Base-by-base conservation (phyloP, 176 grass and related monocot genomes). In the Triticum aestivum region DNA sequence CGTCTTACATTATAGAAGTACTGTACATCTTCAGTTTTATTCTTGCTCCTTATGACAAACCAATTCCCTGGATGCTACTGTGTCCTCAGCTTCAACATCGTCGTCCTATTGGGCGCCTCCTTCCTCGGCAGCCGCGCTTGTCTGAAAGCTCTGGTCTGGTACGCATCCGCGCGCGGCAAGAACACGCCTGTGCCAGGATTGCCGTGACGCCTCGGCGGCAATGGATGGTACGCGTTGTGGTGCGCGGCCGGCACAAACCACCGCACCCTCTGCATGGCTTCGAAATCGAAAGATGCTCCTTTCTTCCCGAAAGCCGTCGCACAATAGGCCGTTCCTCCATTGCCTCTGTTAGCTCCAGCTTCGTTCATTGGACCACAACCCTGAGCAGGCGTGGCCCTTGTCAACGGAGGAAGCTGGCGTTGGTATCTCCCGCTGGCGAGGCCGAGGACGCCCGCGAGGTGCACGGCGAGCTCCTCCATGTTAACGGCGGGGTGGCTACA, bases 111-210 rank as follows among this genome's bases (percentile, higher is more conserved):
- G 41, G 44, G 17, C 2, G 72, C 47, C 34, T 78, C 80, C 63
- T 70, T 77, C 80, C 35, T 78, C 63, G 32, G 30, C 64, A 18
- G 9, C 51, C 80, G 73, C 6, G 26, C 37, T 45, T 74, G 73
- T 37, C 82, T 83, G 8, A 52, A 77, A 30, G 49, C 20, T 67
- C 71, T 39, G 21, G 24, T 20, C 20, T 11, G 34, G 62, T 68
- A 83, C 72, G 21, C 49, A 24, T 33, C 23, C 62, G 72, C 72
- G 9, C 65, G 80, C 18, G 80, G 80, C 37, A 88, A 47, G 86
- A 88, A 88, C 73, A 88, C 86, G 51, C 86, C 80, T 20, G 86
- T 88, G 73, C 86, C 86, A 18, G 33, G 9, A 27, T 66, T 45
- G 9, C 32, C 14, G 15, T 20, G 65, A 5, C 15, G 24, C 23